Conservation (phyloP, 805 yeast species). For the Schizosaccharomyces octosporus region DNA sequence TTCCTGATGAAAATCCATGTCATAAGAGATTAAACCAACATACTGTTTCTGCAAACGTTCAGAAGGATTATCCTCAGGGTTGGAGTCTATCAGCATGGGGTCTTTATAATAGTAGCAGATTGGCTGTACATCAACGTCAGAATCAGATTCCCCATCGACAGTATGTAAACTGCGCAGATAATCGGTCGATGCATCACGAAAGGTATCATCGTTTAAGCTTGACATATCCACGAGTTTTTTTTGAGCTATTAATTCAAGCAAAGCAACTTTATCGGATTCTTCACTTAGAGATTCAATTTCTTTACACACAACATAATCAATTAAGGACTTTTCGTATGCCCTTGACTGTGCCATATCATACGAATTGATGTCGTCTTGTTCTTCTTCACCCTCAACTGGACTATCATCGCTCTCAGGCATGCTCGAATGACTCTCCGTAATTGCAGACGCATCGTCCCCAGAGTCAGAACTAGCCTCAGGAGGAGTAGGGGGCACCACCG, state of each 20-base stretch:
- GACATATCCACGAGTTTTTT: not conserved
- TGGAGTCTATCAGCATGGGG: not conserved
- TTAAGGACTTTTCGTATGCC: not conserved
- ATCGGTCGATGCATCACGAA: not conserved
- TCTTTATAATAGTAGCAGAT: not conserved
- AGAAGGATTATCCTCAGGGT: not conserved
- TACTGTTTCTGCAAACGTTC: not conserved
- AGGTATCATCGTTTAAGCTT: not conserved
- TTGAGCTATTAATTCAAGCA: no score
- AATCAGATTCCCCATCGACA: not conserved
- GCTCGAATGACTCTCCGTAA: no score
- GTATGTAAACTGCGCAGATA: not conserved
- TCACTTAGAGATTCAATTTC: not conserved
- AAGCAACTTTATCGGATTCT: not conserved
- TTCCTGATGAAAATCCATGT: not conserved
- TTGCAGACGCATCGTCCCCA: no score
- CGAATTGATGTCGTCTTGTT: not conserved
- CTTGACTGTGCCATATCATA: not conserved
- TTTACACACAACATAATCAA: not conserved
- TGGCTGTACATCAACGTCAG: not conserved
- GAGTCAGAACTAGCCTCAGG: no score
- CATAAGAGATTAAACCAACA: not conserved
- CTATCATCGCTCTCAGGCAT: not conserved
- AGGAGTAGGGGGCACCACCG: no score
- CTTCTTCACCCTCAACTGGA: not conserved